Evolutionary conservation across 495 filamentous ascomycete species (phyloP), one percentile per base, ranked within the genome.

Genomic region (Tetracladium marchalianum): DNA sequence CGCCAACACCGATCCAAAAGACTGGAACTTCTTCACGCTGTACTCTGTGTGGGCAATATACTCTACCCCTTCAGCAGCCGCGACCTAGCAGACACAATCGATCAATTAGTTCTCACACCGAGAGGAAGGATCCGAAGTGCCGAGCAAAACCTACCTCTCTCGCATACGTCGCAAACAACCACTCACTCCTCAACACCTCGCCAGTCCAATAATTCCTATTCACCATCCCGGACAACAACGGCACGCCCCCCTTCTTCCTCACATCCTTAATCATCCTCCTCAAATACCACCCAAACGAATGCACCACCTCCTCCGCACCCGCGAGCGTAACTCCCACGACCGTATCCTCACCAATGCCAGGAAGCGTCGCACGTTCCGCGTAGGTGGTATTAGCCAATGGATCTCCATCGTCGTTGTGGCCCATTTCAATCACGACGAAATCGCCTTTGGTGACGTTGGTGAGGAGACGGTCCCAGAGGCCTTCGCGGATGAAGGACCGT

Each of bases 11-110:
- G 40, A 36, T 11, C 53, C 48, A 13, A 58, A 15, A 13, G 19
- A 17, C 49, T 58, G 55, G 31, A 43, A 47, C 15, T 48, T 34
- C 35, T 16, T 35, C 16, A 58, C 53, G 22, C 38, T 46, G 37
- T 47, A 56, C 31, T 52, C 45, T 12, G 55, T 58, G 35, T 58
- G 53, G 13, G 55, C 53, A 4, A 57, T 27, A 43, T 46, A 57
- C 12, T 32, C 33, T 1, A 52, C 47, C 1, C 44, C 42, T 35
- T 56, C 19, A 19, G 18, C 36, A 13, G 19, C 6, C 10, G 54
- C 42, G 5, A 53, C 22, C 22, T 27, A 27, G 7, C 7, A 27
- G 22, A 27, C 22, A 27, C 22, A 27, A 7, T 27, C 22, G 7
- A 7, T 7, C 7, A 3, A 27, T 27, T 7, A 27, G 7, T 7